phyloP scores from a whole-genome alignment of 345 rosid genomes.

The Zanthoxylum bungeanum region DNA sequence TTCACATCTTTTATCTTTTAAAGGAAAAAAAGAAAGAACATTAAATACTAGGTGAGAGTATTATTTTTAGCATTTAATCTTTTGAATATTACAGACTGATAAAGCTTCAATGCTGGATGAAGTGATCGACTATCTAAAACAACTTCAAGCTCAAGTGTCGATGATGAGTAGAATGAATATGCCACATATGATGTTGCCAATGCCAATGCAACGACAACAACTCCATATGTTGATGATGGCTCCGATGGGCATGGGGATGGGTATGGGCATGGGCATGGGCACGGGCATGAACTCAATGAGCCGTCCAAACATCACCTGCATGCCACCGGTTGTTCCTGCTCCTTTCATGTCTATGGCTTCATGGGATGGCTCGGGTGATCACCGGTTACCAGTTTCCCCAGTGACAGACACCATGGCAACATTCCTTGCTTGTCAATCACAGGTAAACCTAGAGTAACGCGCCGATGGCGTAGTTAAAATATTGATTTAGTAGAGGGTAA shows the following conservation, averaged over 20 bases:
- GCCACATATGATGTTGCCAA: conserved; percentile 72
- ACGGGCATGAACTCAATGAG: conserved; percentile 65
- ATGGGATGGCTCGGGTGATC: conserved; percentile 52
- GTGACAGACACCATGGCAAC: conserved; percentile 62
- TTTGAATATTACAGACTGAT: conserved; percentile 75
- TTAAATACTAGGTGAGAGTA: too few species aligned
- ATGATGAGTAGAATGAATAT: conserved; percentile 79
- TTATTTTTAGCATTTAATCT: too few species aligned
- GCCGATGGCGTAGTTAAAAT: too few species aligned
- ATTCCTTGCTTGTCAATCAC: conserved; percentile 71
- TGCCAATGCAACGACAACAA: conserved; percentile 86
- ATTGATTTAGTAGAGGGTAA: too few species aligned
- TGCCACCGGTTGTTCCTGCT: conserved; percentile 44
- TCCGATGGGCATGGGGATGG: conserved; percentile 59
- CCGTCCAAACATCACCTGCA: conserved; percentile 39
- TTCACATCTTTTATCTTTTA: too few species aligned
- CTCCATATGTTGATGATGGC: conserved; percentile 84
- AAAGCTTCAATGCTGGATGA: conserved; percentile 98
- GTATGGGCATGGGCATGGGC: conserved; percentile 57
- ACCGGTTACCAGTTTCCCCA: conserved; percentile 40
- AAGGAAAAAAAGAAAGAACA: too few species aligned
- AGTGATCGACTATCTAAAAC: conserved; percentile 92
- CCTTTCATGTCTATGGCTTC: conserved; percentile 60
- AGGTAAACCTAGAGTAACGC: too few species aligned
- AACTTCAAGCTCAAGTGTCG: conserved; percentile 79